Evolutionary conservation across 2,329 filamentous ascomycete species (phyloP).

Genomic region (Sclerotinia trifoliorum): DNA sequence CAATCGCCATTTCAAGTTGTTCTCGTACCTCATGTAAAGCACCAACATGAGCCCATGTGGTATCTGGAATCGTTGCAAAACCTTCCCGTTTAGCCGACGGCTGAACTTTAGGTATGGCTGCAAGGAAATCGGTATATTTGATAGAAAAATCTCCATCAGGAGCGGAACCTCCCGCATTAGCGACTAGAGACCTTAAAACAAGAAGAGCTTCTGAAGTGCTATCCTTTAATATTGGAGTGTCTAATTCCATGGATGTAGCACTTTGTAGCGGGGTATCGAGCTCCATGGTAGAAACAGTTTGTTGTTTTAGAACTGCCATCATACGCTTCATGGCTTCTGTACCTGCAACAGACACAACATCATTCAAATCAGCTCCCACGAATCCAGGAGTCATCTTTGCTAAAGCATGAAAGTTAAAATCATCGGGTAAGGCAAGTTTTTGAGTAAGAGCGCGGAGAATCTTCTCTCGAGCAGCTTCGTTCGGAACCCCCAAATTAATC

Average conservation of each 20-base stretch:
- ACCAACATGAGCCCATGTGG: slow-evolving; percentile 90
- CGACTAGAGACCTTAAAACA: slow-evolving; percentile 52
- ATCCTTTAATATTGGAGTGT: slow-evolving; percentile 24
- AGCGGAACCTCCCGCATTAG: slow-evolving; percentile 51
- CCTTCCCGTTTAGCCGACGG: slow-evolving; percentile 87
- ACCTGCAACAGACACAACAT: slow-evolving; percentile 48
- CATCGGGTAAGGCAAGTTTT: slow-evolving; percentile 60
- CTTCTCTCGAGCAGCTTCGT: slow-evolving; percentile 70
- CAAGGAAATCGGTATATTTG: slow-evolving; percentile 67
- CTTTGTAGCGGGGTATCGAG: slow-evolving; percentile 32
- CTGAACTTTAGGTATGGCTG: slow-evolving; percentile 71
- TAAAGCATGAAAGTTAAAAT: slow-evolving; percentile 71
- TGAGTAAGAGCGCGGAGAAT: slow-evolving; percentile 75
- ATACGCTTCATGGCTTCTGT: slow-evolving; percentile 43
- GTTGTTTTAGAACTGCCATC: slow-evolving; percentile 39
- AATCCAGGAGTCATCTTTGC: slow-evolving; percentile 89
- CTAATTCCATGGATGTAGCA: slow-evolving; percentile 39
- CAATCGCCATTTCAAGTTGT: slow-evolving; percentile 80
- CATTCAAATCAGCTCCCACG: slow-evolving; percentile 84
- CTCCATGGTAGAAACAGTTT: slow-evolving; percentile 38
- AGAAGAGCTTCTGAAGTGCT: slow-evolving; percentile 40
- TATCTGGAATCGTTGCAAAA: slow-evolving; percentile 89
- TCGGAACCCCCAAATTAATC: slow-evolving; percentile 85
- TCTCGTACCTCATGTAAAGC: slow-evolving; percentile 77
- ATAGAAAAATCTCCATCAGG: slow-evolving; percentile 57